phyloP scores from a whole-genome alignment of 371 early-diverging fungal genomes.

The Mucor mucedo region DNA sequence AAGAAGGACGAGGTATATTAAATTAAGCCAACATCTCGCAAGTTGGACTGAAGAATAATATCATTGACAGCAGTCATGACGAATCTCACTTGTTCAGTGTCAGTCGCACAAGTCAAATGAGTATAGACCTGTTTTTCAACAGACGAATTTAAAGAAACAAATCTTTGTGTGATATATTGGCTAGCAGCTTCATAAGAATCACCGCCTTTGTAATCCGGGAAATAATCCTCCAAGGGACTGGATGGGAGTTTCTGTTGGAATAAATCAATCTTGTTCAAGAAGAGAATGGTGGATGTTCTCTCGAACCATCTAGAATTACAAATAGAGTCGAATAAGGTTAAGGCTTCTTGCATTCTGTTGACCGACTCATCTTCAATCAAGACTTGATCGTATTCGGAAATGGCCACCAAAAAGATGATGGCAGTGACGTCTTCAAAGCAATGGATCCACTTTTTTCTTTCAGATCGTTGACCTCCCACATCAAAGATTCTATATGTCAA shows the following conservation, averaged over 20 bases:
- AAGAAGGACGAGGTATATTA: slow-evolving; percentile 24
- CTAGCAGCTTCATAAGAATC: slow-evolving; percentile 33
- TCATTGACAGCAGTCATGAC: slow-evolving; percentile 73
- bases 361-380: slow-evolving; percentile 94
- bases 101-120: slow-evolving; percentile 95
- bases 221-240: slow-evolving; percentile 80
- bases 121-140: slow-evolving; percentile 77
- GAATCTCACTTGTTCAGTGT: slow-evolving; percentile 77
- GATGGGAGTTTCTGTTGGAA: slow-evolving; percentile 88
- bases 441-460: slow-evolving; percentile 96
- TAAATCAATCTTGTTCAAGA: slow-evolving; percentile 97
- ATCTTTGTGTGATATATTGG: slow-evolving; percentile 59
- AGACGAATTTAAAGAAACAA: slow-evolving; percentile 73
- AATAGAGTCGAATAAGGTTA: slow-evolving; percentile 95
- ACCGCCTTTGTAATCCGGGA: slow-evolving; percentile 74
- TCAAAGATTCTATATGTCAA: slow-evolving; percentile 93
- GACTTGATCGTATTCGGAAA: slow-evolving; percentile 96
- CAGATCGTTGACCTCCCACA: slow-evolving; percentile 94
- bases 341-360: slow-evolving; percentile 96
- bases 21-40: slow-evolving; percentile 62
- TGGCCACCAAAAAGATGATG: slow-evolving; percentile 93
- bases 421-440: slow-evolving; percentile 96
- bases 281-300: slow-evolving; percentile 92
- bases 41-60: slow-evolving; percentile 64
- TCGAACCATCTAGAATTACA: slow-evolving; percentile 96